Evolutionary conservation across 148 eudicot genomes (phyloP).

Genomic region (Rhododendron henanense): DNA sequence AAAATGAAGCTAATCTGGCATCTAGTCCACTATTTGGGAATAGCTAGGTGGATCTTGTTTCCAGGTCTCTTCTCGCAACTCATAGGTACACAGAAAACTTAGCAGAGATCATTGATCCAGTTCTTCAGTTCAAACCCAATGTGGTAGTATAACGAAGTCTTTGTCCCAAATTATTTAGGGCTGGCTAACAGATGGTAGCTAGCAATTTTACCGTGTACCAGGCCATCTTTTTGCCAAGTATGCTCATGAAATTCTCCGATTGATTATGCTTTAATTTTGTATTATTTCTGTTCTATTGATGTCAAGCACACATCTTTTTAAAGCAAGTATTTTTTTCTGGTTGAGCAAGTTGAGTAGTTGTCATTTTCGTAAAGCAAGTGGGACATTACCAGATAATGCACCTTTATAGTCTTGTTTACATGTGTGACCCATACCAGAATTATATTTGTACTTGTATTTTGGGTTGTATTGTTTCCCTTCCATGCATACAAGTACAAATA

Average conservation of each 20-base stretch:
- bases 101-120: not conserved
- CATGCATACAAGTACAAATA: not conserved
- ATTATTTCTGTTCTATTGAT: not conserved
- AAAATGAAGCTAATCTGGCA: not conserved
- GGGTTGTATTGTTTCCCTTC: not conserved
- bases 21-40: not conserved
- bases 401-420: not conserved
- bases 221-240: not conserved
- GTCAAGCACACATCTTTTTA: not conserved
- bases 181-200: not conserved
- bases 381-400: slow-evolving; percentile 8
- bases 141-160: not conserved
- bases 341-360: not conserved
- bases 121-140: not conserved
- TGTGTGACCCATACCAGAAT: no score
- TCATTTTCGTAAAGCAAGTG: not conserved
- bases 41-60: not conserved
- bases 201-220: not conserved
- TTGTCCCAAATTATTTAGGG: not conserved
- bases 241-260: not conserved
- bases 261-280: not conserved
- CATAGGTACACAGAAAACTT: not conserved
- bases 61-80: not conserved
- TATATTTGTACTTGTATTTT: no score
- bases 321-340: not conserved